A percentile compares a stretch with the other conserved stretches of the same genome.
Conservation (phyloP, 495 filamentous ascomycete genomes). For the Lindgomyces ingoldianus region DNA sequence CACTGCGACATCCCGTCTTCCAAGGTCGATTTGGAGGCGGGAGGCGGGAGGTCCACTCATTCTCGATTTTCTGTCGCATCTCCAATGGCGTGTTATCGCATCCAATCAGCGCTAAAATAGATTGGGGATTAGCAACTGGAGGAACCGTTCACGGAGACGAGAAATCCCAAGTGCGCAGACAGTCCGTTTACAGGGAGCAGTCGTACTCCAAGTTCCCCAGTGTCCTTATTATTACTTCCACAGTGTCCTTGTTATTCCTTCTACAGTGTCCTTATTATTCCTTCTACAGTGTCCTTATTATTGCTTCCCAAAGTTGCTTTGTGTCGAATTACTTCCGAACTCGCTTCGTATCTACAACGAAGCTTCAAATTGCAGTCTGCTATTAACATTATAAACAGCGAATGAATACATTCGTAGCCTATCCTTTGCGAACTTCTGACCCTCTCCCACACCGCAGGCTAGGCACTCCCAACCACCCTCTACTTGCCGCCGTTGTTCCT, state of each 20-base stretch:
- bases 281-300: too few species aligned
- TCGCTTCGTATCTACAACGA: neutral
- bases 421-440: too few species aligned
- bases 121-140: neutral
- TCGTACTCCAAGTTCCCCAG: neutral
- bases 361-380: neutral
- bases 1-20: too few species aligned
- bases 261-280: too few species aligned
- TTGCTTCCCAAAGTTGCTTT: too few species aligned
- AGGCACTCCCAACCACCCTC: neutral
- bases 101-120: neutral
- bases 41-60: too few species aligned
- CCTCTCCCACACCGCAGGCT: neutral
- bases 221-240: too few species aligned
- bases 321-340: neutral
- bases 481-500: constrained; percentile 13
- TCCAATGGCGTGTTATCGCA: neutral
- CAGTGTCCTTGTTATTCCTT: too few species aligned
- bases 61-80: neutral
- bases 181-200: neutral
- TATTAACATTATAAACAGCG: constrained; percentile 10
- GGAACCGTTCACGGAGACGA: neutral
- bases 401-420: neutral
- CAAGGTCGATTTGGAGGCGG: neutral
- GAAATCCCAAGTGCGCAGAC: neutral